phyloP scores from a whole-genome alignment of 768 basidiomycete species.

The Collybia nuda region DNA sequence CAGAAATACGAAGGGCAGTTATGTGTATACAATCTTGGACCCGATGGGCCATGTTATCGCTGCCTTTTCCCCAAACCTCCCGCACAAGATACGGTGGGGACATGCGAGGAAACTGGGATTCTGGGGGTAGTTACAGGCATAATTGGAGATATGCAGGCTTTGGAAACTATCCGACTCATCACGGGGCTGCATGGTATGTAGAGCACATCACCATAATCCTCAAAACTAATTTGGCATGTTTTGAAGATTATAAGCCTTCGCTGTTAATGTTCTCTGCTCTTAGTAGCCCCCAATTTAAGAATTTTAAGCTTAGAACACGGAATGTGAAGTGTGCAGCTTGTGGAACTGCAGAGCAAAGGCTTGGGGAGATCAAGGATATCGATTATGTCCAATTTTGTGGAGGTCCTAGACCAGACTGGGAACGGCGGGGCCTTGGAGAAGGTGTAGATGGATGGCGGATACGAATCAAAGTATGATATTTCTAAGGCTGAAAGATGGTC shows the following conservation, averaged over 20 bases:
- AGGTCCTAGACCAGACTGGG: constrained; percentile 67
- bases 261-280: constrained; percentile 78
- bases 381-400: constrained; percentile 92
- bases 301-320: constrained; percentile 74
- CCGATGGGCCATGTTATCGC: constrained; percentile 85
- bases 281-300: constrained; percentile 70
- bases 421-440: constrained; percentile 45
- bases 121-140: constrained; percentile 87
- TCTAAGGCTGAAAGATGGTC: too few relatives aligned
- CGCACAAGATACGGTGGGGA: constrained; percentile 57
- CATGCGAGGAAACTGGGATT: constrained; percentile 88
- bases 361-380: constrained; percentile 48
- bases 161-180: constrained; percentile 83
- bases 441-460: constrained; percentile 43
- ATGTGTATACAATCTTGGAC: constrained; percentile 68
- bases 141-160: constrained; percentile 87
- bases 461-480: constrained; percentile 35
- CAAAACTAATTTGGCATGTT: not conserved
- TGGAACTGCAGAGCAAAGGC: constrained; percentile 44
- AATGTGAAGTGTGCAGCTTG: constrained; percentile 78
- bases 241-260: constrained; percentile 51
- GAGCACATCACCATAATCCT: not conserved
- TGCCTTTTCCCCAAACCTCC: constrained; percentile 89
- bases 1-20: constrained; percentile 84
- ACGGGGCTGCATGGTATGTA: constrained; percentile 61